These are phyloP conservation scores for Dianthus caryophyllus DNA, from an alignment of 148 eudicot species.

Conservation along the genomic window DNA sequence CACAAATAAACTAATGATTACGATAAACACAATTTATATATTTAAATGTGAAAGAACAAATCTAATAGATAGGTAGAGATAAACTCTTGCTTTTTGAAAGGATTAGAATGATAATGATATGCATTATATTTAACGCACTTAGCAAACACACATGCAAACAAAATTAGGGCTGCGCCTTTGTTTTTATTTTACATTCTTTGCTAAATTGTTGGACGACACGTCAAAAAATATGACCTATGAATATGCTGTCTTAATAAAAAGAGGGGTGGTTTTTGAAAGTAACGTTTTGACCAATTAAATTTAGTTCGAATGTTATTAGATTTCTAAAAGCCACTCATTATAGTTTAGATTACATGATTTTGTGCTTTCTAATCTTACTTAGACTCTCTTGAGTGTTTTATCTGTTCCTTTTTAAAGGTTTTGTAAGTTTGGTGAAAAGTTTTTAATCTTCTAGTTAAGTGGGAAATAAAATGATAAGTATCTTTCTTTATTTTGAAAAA, in stretches of 20 bases:
- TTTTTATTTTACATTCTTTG: neutral
- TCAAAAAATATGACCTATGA: neutral
- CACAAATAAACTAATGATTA: neutral
- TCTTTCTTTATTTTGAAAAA: too few species aligned
- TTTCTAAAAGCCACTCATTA: constrained; percentile 13
- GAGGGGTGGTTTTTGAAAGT: constrained; percentile 13
- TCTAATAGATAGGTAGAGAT: constrained; percentile 30
- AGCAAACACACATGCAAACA: constrained; percentile 19
- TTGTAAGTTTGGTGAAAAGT: too few species aligned
- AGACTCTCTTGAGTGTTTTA: neutral
- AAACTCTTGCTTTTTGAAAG: constrained; percentile 27
- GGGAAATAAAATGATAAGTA: too few species aligned
- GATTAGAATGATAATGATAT: too few species aligned
- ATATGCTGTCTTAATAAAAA: neutral
- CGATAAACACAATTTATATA: constrained; percentile 15
- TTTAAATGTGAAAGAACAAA: constrained; percentile 17
- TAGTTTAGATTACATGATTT: neutral
- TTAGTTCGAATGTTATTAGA: neutral
- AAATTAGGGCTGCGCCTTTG: constrained; percentile 28
- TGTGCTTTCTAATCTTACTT: neutral
- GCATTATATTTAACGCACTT: constrained; percentile 14
- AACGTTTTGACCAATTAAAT: constrained; percentile 21
- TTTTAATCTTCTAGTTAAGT: too few species aligned
- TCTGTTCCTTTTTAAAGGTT: neutral
- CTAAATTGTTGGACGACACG: constrained; percentile 21